These are phyloP conservation scores for Rutstroemia sp. DNA, from an alignment of 2,329 filamentous ascomycete species.

Conservation along the genomic window DNA sequence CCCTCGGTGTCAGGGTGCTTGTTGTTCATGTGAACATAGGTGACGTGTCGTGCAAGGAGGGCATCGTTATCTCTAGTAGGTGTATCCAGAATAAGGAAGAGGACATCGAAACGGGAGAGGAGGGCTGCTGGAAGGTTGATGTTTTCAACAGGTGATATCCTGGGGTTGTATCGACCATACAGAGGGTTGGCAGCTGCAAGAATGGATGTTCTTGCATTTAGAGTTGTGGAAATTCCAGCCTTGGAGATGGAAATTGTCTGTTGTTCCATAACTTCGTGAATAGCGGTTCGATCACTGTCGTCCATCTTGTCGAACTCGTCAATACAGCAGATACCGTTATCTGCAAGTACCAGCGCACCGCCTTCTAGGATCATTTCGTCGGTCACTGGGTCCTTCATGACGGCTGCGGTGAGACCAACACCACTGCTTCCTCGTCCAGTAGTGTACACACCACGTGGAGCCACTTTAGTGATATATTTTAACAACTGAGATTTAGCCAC, in stretches of 20 bases:
- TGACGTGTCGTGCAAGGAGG: slow-evolving; percentile 90
- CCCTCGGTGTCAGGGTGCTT: slow-evolving; percentile 74
- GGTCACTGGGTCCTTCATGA: slow-evolving; percentile 73
- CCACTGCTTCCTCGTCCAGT: slow-evolving; percentile 76
- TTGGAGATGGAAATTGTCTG: slow-evolving; percentile 68
- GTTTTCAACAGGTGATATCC: slow-evolving; percentile 94
- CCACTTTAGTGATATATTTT: slow-evolving; percentile 98
- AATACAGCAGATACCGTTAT: slow-evolving; percentile 78
- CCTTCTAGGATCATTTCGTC: slow-evolving; percentile 75
- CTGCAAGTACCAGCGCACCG: slow-evolving; percentile 69
- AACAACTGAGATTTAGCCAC: slow-evolving; percentile 97
- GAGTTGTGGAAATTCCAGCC: slow-evolving; percentile 91
- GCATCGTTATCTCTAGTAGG: slow-evolving; percentile 84
- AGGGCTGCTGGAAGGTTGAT: slow-evolving; percentile 98
- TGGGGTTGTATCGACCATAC: slow-evolving; percentile 96
- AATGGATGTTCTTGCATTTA: slow-evolving; percentile 94
- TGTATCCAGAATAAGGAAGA: slow-evolving; percentile 95
- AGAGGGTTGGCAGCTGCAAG: slow-evolving; percentile 94
- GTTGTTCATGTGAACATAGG: slow-evolving; percentile 95
- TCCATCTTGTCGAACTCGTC: slow-evolving; percentile 87
- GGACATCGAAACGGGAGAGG: slow-evolving; percentile 91
- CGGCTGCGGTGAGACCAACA: slow-evolving; percentile 74
- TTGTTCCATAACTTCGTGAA: slow-evolving; percentile 53
- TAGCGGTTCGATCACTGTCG: slow-evolving; percentile 68
- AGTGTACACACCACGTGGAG: slow-evolving; percentile 78